Conservation (phyloP, 768 basidiomycete species). For the Termitomyces bulborhizus region DNA sequence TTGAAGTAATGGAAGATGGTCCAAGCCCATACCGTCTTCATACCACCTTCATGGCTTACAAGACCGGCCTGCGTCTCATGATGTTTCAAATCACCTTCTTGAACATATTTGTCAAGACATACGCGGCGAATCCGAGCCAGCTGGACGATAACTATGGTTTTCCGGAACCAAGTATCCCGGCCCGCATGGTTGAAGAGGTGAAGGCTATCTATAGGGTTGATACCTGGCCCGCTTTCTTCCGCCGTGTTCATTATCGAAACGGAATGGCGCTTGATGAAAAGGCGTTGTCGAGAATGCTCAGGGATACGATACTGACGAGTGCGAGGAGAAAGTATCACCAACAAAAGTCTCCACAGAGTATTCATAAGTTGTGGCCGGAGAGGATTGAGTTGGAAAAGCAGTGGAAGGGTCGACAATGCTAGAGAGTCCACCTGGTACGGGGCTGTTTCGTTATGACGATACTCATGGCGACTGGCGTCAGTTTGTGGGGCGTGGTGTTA, state of each 20-base stretch:
- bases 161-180: constrained; percentile 30
- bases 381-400: constrained; percentile 5
- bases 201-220: constrained; percentile 37
- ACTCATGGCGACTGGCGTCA: too few relatives aligned
- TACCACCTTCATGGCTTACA: constrained; percentile 29
- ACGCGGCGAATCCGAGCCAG: constrained; percentile 17
- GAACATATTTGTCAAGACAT: constrained; percentile 31
- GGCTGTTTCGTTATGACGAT: too few relatives aligned
- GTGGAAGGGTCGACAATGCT: constrained; percentile 6
- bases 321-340: constrained; percentile 24
- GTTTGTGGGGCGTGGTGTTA: too few relatives aligned
- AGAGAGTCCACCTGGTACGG: too few relatives aligned
- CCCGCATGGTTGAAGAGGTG: constrained; percentile 34
- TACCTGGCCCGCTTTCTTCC: constrained; percentile 36
- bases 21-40: constrained; percentile 30
- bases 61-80: constrained; percentile 34
- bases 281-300: constrained; percentile 30
- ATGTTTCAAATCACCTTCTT: constrained; percentile 45
- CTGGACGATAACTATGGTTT: constrained; percentile 41
- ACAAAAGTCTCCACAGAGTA: not conserved
- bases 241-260: constrained; percentile 25
- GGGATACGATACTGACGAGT: constrained; percentile 27
- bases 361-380: constrained; percentile 5
- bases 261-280: constrained; percentile 25
- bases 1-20: constrained; percentile 31